Base-by-base conservation (phyloP, 805 yeast species). In the Aciculoconidium aculeatum region DNA sequence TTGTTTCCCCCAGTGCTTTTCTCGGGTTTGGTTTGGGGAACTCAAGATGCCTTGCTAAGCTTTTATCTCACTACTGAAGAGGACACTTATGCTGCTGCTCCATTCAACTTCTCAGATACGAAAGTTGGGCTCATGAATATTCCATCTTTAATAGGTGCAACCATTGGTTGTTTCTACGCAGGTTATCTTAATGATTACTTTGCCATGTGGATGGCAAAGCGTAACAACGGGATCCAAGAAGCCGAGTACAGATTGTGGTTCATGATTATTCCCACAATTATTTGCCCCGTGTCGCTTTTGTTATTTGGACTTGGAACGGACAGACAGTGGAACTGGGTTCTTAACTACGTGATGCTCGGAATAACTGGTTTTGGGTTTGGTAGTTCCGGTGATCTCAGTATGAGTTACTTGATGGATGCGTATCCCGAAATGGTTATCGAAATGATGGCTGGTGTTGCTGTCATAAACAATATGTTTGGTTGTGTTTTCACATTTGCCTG, bases 41-140 rank as follows among this genome's bases (percentile, higher is more conserved):
- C 76, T 34, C 90, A 81, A 51, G 86, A 80, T 47, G 82, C 86
- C 0, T 77, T 80, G 47, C 64, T 81, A 39, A 74, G 88, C 0
- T 81, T 82, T 44, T 82, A 80, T 51, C 53, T 82, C 38, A 80
- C 88, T 3, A 72, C 83, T 7, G 83, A 80, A 48, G 87, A 80
- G 36, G 77, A 77, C 32, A 60, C 64, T 39, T 81, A 75, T 57
- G 74, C 75, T 30, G 77, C 68, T 33, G 66, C 67, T 0, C 90
- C 92, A 7, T 81, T 73, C 67, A 70, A 71, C 51, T 79, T 78
- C 45, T 62, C 76, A 10, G 68, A 77, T 41, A 66, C 70, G 5
- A 82, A 77, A 20, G 84, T 82, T 15, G 87, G 86, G 0, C 46
- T 81, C 23, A 80, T 81, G 87, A 80, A 81, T 43, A 64, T 81